These are phyloP conservation scores for Penicillium riverlandense DNA, from an alignment of 495 filamentous ascomycete genomes.

Conservation along the genomic window DNA sequence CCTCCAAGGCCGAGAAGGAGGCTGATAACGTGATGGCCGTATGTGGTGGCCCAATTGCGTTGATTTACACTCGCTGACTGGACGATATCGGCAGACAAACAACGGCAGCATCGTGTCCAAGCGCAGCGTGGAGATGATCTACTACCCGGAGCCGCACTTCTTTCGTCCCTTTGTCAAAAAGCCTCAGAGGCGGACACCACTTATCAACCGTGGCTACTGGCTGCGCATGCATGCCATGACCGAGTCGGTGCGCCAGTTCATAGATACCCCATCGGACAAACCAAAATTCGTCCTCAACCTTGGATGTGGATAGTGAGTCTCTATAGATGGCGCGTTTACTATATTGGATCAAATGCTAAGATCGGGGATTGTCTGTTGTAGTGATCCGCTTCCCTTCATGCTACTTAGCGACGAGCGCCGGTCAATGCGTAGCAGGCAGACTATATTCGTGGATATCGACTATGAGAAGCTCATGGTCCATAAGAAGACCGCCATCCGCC, in stretches of 20 bases:
- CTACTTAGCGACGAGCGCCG: conserved; percentile 56
- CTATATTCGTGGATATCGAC: conserved; percentile 79
- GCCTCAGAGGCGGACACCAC: conserved; percentile 66
- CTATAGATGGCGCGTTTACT: conserved; percentile 14
- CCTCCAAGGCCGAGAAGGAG: conserved; percentile 41
- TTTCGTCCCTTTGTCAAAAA: conserved; percentile 84
- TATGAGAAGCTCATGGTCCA: conserved; percentile 71
- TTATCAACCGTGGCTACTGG: conserved; percentile 87
- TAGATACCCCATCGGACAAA: conserved; percentile 46
- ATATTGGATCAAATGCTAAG: conserved; percentile 16
- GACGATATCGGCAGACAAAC: conserved; percentile 56
- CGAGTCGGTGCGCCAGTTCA: conserved; percentile 61
- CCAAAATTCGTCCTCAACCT: conserved; percentile 76
- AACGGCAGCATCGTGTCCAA: conserved; percentile 87
- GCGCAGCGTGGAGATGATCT: conserved; percentile 77
- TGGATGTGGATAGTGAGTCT: conserved; percentile 80
- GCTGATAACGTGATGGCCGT: conserved; percentile 64
- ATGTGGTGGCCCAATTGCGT: conserved; percentile 1
- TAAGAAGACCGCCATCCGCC: conserved; percentile 60
- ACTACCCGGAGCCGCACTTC: conserved; percentile 71
- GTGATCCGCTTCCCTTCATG: conserved; percentile 87
- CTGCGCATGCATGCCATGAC: conserved; percentile 78
- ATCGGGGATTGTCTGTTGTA: conserved; percentile 24
- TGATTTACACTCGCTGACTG: too few relatives aligned
- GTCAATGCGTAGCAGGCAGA: conserved; percentile 39